A percentile compares a stretch with the other conserved stretches of the same genome.
These are phyloP conservation scores for Coelastrella sp. DNA, from an alignment of 139 green algal genomes.

Conservation along the genomic window DNA sequence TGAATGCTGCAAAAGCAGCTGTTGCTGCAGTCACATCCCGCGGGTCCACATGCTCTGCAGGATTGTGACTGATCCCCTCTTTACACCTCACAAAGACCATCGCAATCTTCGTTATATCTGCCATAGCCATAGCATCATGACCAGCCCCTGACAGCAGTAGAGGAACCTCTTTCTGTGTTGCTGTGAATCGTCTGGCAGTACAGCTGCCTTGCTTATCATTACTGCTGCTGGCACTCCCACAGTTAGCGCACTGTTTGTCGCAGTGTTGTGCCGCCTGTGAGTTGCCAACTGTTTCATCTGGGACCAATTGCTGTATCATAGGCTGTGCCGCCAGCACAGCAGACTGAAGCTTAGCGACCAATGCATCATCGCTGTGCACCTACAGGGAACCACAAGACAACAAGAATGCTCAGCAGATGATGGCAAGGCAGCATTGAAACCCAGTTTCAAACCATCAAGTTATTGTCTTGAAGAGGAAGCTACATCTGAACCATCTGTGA, in stretches of 20 bases:
- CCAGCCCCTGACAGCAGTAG: slow-evolving; percentile 89
- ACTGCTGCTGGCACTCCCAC: not conserved
- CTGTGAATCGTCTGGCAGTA: not conserved
- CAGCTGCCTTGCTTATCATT: not conserved
- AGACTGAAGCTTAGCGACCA: slow-evolving; percentile 3
- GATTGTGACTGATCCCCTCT: slow-evolving; percentile 88
- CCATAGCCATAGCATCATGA: slow-evolving; percentile 92
- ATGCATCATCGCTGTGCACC: slow-evolving; percentile 13
- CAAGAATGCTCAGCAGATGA: too few species aligned
- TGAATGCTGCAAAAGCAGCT: slow-evolving; percentile 60
- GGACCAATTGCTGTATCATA: not conserved
- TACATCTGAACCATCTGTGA: too few species aligned
- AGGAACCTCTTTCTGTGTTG: slow-evolving; percentile 47
- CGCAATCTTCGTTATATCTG: slow-evolving; percentile 75
- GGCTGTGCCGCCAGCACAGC: slow-evolving; percentile 21
- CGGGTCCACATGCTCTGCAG: slow-evolving; percentile 78
- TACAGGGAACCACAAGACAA: slow-evolving; percentile 3
- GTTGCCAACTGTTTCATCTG: not conserved
- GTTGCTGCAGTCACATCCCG: slow-evolving; percentile 76
- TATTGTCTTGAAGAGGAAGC: too few species aligned
- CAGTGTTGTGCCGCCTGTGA: not conserved
- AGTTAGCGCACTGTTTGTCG: slow-evolving; percentile 20
- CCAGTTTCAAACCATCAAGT: too few species aligned
- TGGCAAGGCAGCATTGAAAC: too few species aligned
- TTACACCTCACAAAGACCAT: slow-evolving; percentile 95